Conservation (phyloP, 148 eudicot species). For the Cornus kousa region DNA sequence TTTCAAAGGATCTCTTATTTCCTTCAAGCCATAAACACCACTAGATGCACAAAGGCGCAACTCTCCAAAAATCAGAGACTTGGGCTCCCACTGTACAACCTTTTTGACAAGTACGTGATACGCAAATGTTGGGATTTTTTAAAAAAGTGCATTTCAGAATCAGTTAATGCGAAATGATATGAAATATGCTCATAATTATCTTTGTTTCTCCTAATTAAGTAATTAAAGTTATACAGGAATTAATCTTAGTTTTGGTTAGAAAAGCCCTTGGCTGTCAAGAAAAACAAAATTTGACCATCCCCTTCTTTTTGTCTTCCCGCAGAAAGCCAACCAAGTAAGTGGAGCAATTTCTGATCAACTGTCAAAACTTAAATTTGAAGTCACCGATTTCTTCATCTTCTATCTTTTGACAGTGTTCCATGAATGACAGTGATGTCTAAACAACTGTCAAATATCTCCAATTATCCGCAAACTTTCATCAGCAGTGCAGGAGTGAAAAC, state of each 20-base stretch:
- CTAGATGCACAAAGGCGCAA: too few species aligned
- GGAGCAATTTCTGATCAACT: neutral
- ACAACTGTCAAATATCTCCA: conserved; percentile 3
- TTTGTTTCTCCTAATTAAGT: neutral
- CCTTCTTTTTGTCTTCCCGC: too few species aligned
- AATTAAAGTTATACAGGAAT: neutral
- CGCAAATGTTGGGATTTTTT: neutral
- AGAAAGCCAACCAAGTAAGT: neutral
- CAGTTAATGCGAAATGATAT: neutral
- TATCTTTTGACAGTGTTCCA: neutral
- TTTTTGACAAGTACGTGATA: neutral
- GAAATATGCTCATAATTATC: neutral
- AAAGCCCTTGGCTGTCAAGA: neutral
- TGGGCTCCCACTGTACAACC: neutral
- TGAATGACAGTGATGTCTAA: neutral
- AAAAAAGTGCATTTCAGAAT: neutral
- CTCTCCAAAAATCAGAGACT: too few species aligned
- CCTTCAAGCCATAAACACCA: too few species aligned
- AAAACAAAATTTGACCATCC: too few species aligned
- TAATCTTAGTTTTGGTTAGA: neutral
- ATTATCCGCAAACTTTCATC: neutral
- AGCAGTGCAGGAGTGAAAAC: neutral
- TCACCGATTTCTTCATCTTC: conserved; percentile 1
- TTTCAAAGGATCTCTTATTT: too few species aligned
- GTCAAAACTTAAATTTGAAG: neutral